Evolutionary conservation across 2,329 filamentous ascomycete genomes (phyloP).

Genomic region (Alternaria gansuensis): DNA sequence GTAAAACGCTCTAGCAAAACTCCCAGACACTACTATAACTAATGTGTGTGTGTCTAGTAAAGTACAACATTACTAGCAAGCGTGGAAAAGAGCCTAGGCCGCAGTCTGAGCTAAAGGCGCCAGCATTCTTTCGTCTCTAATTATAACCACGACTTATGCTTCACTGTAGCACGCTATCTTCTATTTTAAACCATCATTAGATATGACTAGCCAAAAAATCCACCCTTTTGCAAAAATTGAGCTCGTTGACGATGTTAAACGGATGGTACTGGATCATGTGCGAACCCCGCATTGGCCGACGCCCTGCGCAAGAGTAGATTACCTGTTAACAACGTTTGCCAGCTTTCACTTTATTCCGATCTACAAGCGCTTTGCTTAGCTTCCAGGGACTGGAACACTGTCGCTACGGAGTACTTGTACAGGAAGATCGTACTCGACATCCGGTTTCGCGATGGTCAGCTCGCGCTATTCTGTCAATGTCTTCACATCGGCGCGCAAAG

Average conservation of each 20-base stretch:
- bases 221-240: background rate
- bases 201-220: background rate
- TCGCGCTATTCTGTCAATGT: conserved; percentile 10
- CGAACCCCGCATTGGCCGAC: background rate
- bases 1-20: background rate
- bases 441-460: background rate
- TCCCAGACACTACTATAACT: no score
- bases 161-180: background rate
- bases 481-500: conserved; percentile 11
- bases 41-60: background rate
- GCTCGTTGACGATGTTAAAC: background rate
- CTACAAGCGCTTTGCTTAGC: conserved; percentile 17
- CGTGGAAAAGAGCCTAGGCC: background rate
- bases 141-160: background rate
- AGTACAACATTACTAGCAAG: background rate
- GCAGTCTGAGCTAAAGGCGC: background rate
- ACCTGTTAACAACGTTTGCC: background rate
- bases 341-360: conserved; percentile 16
- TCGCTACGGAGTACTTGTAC: conserved; percentile 18
- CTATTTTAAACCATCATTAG: background rate
- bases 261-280: background rate
- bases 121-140: background rate
- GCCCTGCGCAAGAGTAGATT: background rate
- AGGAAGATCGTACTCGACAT: conserved; percentile 15
- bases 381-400: conserved; percentile 11